These are phyloP conservation scores for Mycena venus DNA, from an alignment of 768 basidiomycete species.

Conservation along the genomic window DNA sequence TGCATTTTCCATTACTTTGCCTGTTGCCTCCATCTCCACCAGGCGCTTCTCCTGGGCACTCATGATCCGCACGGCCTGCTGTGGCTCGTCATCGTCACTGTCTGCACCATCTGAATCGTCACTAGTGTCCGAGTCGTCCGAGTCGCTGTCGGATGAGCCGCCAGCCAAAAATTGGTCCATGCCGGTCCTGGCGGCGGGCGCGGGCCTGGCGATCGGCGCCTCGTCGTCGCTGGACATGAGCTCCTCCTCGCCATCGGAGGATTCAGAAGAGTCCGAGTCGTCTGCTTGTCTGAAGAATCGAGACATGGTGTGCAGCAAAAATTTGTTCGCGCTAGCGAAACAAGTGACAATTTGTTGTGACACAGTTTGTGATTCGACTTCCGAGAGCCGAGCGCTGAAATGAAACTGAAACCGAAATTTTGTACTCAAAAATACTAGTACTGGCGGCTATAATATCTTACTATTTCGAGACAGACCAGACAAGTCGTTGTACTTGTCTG, in stretches of 20 bases:
- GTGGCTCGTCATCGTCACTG: slow-evolving; percentile 78
- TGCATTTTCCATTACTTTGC: slow-evolving; percentile 93
- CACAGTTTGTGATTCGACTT: neutral
- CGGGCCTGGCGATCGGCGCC: slow-evolving; percentile 59
- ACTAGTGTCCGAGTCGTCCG: slow-evolving; percentile 49
- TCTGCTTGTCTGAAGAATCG: slow-evolving; percentile 90
- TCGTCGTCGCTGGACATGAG: slow-evolving; percentile 83
- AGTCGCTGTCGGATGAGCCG: slow-evolving; percentile 73
- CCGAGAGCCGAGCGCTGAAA: too few species aligned
- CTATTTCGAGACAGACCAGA: too few species aligned
- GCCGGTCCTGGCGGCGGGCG: slow-evolving; percentile 62
- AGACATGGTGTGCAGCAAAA: slow-evolving; percentile 68
- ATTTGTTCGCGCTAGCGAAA: neutral
- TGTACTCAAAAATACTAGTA: too few species aligned
- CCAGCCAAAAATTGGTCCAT: slow-evolving; percentile 84
- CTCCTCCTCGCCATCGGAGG: slow-evolving; percentile 83
- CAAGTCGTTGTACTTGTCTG: too few species aligned
- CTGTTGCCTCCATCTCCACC: slow-evolving; percentile 95
- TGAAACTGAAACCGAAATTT: too few species aligned
- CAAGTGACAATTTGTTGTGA: too few species aligned
- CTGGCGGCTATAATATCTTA: too few species aligned
- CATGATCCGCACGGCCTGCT: slow-evolving; percentile 79
- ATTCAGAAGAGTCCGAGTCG: slow-evolving; percentile 82
- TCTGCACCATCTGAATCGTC: slow-evolving; percentile 60
- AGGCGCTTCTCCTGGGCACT: slow-evolving; percentile 93